These are phyloP conservation scores for Aspergillus flavus DNA, from an alignment of 2,329 filamentous ascomycete genomes.

Conservation along the genomic window DNA sequence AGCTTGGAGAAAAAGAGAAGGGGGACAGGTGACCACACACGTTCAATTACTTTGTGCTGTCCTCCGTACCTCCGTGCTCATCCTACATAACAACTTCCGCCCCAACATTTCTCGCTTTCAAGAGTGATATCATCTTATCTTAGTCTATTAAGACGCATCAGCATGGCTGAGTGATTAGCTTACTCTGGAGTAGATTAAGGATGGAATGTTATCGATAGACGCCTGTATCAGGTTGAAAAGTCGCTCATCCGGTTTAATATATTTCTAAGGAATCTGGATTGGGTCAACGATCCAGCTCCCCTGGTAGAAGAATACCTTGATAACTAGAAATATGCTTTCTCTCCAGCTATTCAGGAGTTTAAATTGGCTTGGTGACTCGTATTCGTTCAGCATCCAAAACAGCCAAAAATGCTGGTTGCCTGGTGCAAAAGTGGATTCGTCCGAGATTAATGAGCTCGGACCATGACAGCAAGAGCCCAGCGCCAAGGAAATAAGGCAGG, in stretches of 20 bases:
- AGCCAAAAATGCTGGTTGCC: constrained; percentile 3
- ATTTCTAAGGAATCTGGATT: background rate
- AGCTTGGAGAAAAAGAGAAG: background rate
- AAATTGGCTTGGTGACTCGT: constrained; percentile 1
- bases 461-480: constrained; percentile 4
- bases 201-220: background rate
- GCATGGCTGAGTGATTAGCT: background rate
- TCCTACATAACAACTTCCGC: background rate
- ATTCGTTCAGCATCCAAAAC: background rate
- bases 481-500: constrained; percentile 8
- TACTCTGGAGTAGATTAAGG: background rate
- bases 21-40: constrained; percentile 11
- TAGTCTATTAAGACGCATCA: background rate
- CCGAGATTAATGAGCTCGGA: constrained; percentile 6
- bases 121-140: background rate
- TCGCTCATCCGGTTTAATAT: background rate
- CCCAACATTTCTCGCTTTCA: background rate
- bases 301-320: background rate
- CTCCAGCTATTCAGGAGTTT: background rate
- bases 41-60: background rate
- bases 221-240: background rate
- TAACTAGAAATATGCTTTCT: constrained; percentile 2
- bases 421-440: constrained; percentile 4
- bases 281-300: background rate
- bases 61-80: background rate